phyloP scores from a whole-genome alignment of 306 rosid species.

The Begonia fuchsioides region DNA sequence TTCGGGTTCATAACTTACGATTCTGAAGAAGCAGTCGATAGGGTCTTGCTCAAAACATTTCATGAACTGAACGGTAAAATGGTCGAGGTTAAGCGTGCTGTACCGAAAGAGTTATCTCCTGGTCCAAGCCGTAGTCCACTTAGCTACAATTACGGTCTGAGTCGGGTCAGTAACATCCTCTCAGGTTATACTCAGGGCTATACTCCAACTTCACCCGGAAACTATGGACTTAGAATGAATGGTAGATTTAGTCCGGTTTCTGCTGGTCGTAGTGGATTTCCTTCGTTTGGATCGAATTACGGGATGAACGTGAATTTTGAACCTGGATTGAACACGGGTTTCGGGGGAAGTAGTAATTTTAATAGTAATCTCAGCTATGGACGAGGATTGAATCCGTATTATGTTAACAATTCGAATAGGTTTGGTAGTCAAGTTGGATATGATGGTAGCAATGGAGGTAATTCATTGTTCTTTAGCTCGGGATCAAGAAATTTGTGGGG shows the following conservation, averaged over 20 bases:
- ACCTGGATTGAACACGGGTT: constrained; percentile 62
- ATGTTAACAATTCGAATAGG: constrained; percentile 50
- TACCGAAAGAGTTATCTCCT: constrained; percentile 93
- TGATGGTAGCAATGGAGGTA: constrained; percentile 60
- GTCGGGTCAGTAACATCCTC: constrained; percentile 74
- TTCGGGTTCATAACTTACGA: constrained; percentile 95
- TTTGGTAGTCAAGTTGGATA: constrained; percentile 45
- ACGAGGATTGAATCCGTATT: constrained; percentile 70
- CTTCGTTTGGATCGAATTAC: constrained; percentile 73
- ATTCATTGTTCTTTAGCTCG: constrained; percentile 64
- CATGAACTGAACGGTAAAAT: constrained; percentile 94
- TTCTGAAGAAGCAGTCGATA: constrained; percentile 93
- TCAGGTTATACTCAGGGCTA: no score
- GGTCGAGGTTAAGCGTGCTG: constrained; percentile 99
- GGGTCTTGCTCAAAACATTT: constrained; percentile 69
- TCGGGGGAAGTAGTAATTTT: constrained; percentile 62
- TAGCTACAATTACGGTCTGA: constrained; percentile 52
- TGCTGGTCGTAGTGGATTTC: constrained; percentile 62
- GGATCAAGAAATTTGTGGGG: constrained; percentile 81
- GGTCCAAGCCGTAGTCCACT: constrained; percentile 80
- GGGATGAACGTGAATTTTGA: constrained; percentile 75
- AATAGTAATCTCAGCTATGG: constrained; percentile 57
- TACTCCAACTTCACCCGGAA: no score
- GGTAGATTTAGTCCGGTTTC: constrained; percentile 83
- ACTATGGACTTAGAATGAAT: constrained; percentile 47